Base-by-base conservation (phyloP, 768 basidiomycete genomes). In the Lentinus brumalis region DNA sequence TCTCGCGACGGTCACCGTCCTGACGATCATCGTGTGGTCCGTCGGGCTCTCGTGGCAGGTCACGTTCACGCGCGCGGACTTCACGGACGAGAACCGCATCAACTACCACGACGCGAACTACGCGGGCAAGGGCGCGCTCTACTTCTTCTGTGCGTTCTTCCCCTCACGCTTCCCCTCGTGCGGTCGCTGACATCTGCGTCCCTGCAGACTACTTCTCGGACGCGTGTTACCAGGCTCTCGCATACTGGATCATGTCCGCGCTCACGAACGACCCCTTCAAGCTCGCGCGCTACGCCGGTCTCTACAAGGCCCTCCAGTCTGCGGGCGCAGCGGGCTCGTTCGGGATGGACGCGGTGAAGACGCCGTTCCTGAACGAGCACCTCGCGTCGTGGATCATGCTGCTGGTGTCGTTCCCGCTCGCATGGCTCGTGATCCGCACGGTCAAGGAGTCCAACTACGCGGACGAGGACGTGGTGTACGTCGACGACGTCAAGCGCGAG, bases 251-350 rank as follows among this genome's bases (percentile, higher is more conserved):
- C 68, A 78, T 78, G 76, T 69, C 73, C 31, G 73, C 77, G 30
- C 68, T 80, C 57, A 70, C 79, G n/a, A 79, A 80, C 71, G 78
- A 79, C 68, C 77, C 78, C 6, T 80, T 78, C 70, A 73, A 63
- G 41, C 75, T 80, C 50, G 79, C 80, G 55, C 74, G 79, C 18
- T 78, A 71, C 64, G 76, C 79, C 3, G 80, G 80, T 1, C 70
- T 77, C 57, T 81, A 79, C 74, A 80, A 79, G 71, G 77, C 76
- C 15, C 46, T 73, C 35, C 72, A 75, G 64, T 71, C 69, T 32
- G 71, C 71, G 16, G 79, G 78, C 21, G 59, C 66, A 16, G 79
- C 79, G 14, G 76, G 76, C 50, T 73, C 70, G 35, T 81, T 75
- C 64, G 79, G 78, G 30, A 79, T 81, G 78, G 79, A 81, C 67